Evolutionary conservation across 768 basidiomycete species (phyloP), one percentile per base, ranked within the genome.

Genomic region (Epithele typhae): DNA sequence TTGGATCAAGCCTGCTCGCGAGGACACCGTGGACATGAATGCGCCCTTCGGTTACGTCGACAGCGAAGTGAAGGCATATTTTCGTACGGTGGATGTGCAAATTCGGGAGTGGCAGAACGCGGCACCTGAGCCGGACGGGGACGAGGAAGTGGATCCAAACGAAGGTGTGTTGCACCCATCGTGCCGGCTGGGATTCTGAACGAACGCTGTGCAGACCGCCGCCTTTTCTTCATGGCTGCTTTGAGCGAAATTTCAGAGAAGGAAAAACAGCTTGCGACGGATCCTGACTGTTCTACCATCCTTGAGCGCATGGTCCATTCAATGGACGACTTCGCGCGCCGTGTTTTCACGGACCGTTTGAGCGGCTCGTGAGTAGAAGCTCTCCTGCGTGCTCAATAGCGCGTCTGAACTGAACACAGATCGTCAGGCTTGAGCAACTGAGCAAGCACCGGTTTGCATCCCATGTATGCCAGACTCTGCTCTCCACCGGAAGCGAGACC

Each of bases 291-390:
- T 59, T 92, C 94, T 1, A 74, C 86, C 10, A 79, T 97, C 37
- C 64, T 99, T 44, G 96, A 99, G 64, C 75, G 94, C 54, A 84
- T 98, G 77, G 61, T 82, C 9, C 78, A 93, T 60, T 93, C 92
- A 2, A 92, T 98, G 88, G 92, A 96, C 60, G 93, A 97, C 65
- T 94, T 93, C 66, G 86, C 88, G n/a, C 75, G 91, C 41, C 76
- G 95, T 45, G 92, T 95, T 5, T 87, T 98, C 51, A 68, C 91
- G 47, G 94, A 96, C 65, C 82, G 83, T 49, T 68, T 99, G 57
- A 76, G 78, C 42, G 93, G 92, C 64, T 90, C 88, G 87, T 97
- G 68, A 78, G 90, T 80, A 42, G 30, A 9, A 18, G 12, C 17
- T 32, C 1, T 18, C 43, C 19, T 11, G 11, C 19, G 14, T 14